Conservation (phyloP, 331 rosid genomes). For the Rosa hybrid region DNA sequence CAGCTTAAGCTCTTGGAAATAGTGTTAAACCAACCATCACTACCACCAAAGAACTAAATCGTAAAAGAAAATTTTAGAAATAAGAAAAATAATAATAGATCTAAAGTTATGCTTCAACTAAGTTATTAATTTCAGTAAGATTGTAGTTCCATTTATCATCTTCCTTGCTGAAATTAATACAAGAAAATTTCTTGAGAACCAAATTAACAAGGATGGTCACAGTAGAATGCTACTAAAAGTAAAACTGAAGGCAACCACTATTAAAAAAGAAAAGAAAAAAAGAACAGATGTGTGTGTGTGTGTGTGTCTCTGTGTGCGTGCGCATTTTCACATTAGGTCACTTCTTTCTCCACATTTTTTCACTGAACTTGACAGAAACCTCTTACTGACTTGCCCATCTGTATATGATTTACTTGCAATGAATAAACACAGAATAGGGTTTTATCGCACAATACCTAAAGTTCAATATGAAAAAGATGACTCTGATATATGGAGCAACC, state of each 20-base stretch:
- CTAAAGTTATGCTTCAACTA: neutral
- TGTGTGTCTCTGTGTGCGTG: no score
- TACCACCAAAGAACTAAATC: neutral
- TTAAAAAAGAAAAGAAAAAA: neutral
- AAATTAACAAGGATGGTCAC: neutral
- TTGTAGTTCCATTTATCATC: neutral
- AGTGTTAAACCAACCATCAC: neutral
- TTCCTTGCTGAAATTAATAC: neutral
- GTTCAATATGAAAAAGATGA: constrained; percentile 75
- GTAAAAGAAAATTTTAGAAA: neutral
- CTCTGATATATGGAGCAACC: constrained; percentile 92
- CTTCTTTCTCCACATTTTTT: neutral
- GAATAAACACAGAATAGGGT: neutral
- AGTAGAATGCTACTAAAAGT: neutral
- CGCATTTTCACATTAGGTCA: neutral
- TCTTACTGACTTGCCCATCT: neutral
- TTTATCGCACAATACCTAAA: constrained; percentile 57
- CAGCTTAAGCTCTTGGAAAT: neutral
- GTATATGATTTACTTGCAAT: neutral
- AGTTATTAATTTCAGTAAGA: neutral
- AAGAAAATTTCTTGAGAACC: no score
- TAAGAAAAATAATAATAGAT: no score
- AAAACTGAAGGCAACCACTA: neutral
- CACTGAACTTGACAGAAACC: neutral
- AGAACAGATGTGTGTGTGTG: neutral